phyloP scores from a whole-genome alignment of 2,329 filamentous ascomycete genomes.

The Fusarium sp. region DNA sequence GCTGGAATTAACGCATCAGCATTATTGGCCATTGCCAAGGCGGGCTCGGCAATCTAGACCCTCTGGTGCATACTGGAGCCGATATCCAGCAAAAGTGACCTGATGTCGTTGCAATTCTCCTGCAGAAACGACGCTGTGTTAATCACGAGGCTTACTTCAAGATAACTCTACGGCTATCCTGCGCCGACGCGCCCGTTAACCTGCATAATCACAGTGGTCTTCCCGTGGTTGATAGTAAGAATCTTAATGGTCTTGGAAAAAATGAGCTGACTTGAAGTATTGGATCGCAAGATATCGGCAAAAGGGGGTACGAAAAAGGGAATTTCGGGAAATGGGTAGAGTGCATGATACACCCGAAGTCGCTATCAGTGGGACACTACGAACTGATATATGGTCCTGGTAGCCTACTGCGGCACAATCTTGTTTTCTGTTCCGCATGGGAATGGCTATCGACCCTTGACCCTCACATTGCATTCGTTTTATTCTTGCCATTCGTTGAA shows the following conservation, averaged over 20 bases:
- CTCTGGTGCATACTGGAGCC: constrained; percentile 9
- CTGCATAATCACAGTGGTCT: constrained; percentile 35
- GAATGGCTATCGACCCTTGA: constrained; percentile 20
- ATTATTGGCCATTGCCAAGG: constrained; percentile 18
- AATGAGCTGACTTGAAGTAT: constrained; percentile 33
- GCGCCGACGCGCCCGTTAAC: constrained; percentile 32
- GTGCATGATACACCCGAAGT: constrained; percentile 10
- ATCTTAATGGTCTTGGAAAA: constrained; percentile 27
- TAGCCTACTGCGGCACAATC: constrained; percentile 14
- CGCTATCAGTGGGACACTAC: background rate
- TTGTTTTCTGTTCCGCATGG: constrained; percentile 19
- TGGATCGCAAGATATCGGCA: constrained; percentile 16
- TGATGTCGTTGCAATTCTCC: constrained; percentile 11
- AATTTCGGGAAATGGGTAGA: constrained; percentile 13
- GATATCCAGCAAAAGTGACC: constrained; percentile 18
- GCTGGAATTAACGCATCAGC: constrained; percentile 8
- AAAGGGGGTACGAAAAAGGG: constrained; percentile 3
- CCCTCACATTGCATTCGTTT: constrained; percentile 22
- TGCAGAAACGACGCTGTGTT: background rate
- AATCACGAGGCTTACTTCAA: constrained; percentile 18
- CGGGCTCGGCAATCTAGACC: constrained; percentile 20
- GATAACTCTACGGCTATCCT: constrained; percentile 8
- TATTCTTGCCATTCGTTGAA: constrained; percentile 22
- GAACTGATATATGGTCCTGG: constrained; percentile 38
- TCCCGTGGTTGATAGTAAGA: constrained; percentile 24